A percentile compares a stretch with the other conserved stretches of the same genome.
Evolutionary conservation across 331 rosid genomes (phyloP).

Genomic region (Prunus yedoensis): DNA sequence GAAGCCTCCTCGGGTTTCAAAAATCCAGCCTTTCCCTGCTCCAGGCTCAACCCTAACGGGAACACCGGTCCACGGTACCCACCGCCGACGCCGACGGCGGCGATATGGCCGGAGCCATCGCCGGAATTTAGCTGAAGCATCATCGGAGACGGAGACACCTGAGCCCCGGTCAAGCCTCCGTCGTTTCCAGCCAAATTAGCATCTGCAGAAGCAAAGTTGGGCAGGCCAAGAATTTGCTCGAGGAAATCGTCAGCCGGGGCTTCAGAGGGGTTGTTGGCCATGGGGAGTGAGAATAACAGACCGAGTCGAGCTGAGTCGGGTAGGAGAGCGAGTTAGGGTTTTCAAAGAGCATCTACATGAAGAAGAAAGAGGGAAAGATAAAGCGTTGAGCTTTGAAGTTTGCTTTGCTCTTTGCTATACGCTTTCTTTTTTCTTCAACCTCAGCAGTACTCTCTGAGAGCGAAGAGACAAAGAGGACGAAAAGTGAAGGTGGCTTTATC

Average conservation of each 20-base stretch:
- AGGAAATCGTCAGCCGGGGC: constrained; percentile 80
- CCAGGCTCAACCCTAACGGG: constrained; percentile 83
- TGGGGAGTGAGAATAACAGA: constrained; percentile 21
- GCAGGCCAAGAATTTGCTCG: constrained; percentile 85
- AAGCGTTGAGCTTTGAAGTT: constrained; percentile 12
- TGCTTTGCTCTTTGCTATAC: neutral
- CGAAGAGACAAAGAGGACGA: constrained; percentile 25
- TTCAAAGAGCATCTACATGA: constrained; percentile 49
- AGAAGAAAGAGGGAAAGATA: constrained; percentile 8
- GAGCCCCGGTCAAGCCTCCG: constrained; percentile 42
- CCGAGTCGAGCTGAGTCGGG: constrained; percentile 28
- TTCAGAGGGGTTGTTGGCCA: constrained; percentile 83
- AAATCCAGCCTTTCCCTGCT: constrained; percentile 70
- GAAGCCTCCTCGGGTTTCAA: constrained; percentile 85
- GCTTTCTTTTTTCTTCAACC: neutral
- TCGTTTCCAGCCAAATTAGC: constrained; percentile 49
- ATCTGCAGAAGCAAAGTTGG: constrained; percentile 65
- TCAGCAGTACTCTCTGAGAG: constrained; percentile 14
- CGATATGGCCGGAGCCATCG: constrained; percentile 54
- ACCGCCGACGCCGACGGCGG: constrained; percentile 41
- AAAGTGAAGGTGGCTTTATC: constrained; percentile 42
- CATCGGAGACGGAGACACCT: constrained; percentile 51
- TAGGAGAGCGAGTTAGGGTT: constrained; percentile 23
- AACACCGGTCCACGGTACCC: constrained; percentile 68
- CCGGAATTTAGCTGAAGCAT: constrained; percentile 85